These are phyloP conservation scores for Endoconidiophora laricicola DNA, from an alignment of 2,329 filamentous ascomycete species.

Conservation along the genomic window DNA sequence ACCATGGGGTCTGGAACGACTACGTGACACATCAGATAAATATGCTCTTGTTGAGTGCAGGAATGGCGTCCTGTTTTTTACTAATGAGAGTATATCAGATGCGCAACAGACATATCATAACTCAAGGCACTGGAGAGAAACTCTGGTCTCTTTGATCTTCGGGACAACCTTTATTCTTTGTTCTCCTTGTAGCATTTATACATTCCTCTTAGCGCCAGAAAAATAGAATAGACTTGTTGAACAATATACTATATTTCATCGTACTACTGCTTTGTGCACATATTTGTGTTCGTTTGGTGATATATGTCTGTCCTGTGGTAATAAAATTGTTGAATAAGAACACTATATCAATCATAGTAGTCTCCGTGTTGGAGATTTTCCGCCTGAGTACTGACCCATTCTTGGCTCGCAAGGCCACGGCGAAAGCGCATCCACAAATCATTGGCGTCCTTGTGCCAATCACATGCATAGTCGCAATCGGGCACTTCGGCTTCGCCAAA, in stretches of 20 bases:
- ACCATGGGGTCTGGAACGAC: constrained; percentile 40
- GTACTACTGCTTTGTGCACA: no score
- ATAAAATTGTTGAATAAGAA: no score
- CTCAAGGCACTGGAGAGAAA: neutral
- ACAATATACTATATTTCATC: no score
- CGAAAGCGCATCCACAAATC: constrained; percentile 40
- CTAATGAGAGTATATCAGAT: neutral
- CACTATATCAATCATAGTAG: constrained; percentile 26
- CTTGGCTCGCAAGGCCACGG: constrained; percentile 39
- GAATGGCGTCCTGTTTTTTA: constrained; percentile 21
- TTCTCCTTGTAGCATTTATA: no score
- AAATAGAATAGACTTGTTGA: no score
- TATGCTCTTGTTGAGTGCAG: constrained; percentile 37
- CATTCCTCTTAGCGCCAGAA: no score
- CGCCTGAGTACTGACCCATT: constrained; percentile 47
- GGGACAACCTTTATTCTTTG: no score
- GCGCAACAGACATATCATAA: neutral
- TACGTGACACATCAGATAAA: constrained; percentile 53
- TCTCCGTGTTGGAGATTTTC: constrained; percentile 40
- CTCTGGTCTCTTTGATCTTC: neutral
- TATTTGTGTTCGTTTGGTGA: no score
- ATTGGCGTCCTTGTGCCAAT: constrained; percentile 55
- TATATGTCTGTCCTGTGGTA: no score
- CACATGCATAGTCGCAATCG: constrained; percentile 57
- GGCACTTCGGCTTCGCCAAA: constrained; percentile 50